These are phyloP conservation scores for Teratosphaeriaceae sp. DNA, from an alignment of 2,329 filamentous ascomycete species.

Conservation along the genomic window DNA sequence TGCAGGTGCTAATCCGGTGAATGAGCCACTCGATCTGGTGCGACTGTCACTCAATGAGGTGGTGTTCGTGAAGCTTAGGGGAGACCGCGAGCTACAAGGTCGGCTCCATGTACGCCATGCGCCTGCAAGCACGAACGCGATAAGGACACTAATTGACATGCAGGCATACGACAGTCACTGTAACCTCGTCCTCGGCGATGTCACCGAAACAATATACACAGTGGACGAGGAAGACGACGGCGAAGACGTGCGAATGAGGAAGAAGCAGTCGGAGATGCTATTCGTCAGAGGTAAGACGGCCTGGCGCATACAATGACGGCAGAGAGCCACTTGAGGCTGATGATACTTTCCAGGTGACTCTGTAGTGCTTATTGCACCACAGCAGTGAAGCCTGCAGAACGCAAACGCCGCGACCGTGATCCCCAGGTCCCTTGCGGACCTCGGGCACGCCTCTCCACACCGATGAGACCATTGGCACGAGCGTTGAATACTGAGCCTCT, in stretches of 20 bases:
- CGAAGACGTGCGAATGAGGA: slow-evolving; percentile 73
- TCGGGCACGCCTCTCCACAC: no score
- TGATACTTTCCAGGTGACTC: slow-evolving; percentile 45
- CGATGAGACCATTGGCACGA: no score
- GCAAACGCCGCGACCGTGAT: no score
- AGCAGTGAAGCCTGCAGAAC: no score
- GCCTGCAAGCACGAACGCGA: not conserved
- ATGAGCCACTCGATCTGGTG: slow-evolving; percentile 93
- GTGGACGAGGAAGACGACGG: slow-evolving; percentile 81
- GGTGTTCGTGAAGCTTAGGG: slow-evolving; percentile 94
- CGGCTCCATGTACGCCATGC: slow-evolving; percentile 72
- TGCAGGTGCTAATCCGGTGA: slow-evolving; percentile 53
- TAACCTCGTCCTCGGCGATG: slow-evolving; percentile 91
- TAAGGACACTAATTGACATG: not conserved
- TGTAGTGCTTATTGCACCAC: slow-evolving; percentile 43
- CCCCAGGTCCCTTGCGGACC: no score
- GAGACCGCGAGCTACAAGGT: slow-evolving; percentile 91
- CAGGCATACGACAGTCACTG: slow-evolving; percentile 98
- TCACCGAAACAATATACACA: slow-evolving; percentile 94
- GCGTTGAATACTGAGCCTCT: no score
- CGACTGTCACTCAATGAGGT: slow-evolving; percentile 90
- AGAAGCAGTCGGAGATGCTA: slow-evolving; percentile 97
- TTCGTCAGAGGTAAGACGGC: slow-evolving; percentile 80
- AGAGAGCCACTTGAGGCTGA: slow-evolving; percentile 4
- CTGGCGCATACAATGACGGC: slow-evolving; percentile 4